Base-by-base conservation (phyloP, 345 rosid species). In the Luvunga scandens region DNA sequence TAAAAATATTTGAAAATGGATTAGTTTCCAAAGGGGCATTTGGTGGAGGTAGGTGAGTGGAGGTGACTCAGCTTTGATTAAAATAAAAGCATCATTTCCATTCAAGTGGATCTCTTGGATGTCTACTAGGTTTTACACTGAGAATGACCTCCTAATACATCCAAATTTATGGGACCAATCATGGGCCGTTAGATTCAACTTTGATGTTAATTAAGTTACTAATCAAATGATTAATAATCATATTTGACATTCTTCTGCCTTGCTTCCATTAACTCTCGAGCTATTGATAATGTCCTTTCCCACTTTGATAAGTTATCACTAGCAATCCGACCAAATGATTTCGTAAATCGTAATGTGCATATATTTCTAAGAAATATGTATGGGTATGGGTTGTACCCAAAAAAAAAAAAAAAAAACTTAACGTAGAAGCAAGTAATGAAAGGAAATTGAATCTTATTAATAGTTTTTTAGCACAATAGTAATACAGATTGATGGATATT, bases 91-190 rank as follows among this genome's bases (percentile, higher is more conserved):
- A 70, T 22, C 24, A 56, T 12, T 63, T 56, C 57, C 6, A 24
- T 53, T 38, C 72, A 28, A 75, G 85, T 83, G 80, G 85, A 24
- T 53, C 48, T 72, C 77, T 28, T 83, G 80, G 85, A 24, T 67
- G 64, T 72, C 80, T 28, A 48, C 30, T 70, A 56, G 69, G 77
- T 55, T 71, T 62, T 56, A 68, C 55, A 25, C 10, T 24, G 27
- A 34, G n/a, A 62, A 57, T 24, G 68, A 36, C 75, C 68, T 67
- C 57, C 62, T 36, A 9, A 55, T 24, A 50, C 57, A 28, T 64
- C 56, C 65, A 75, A 22, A 9, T 19, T 21, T 72, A 64, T 69
- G 24, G 63, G 57, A 22, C 30, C 9, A 21, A 75, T 45, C 59
- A 30, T 7, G 22, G 42, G 39, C 33, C 62, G 50, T 75, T 64